These are phyloP conservation scores for Penicillium odoratum DNA, from an alignment of 495 filamentous ascomycete genomes.

Conservation along the genomic window DNA sequence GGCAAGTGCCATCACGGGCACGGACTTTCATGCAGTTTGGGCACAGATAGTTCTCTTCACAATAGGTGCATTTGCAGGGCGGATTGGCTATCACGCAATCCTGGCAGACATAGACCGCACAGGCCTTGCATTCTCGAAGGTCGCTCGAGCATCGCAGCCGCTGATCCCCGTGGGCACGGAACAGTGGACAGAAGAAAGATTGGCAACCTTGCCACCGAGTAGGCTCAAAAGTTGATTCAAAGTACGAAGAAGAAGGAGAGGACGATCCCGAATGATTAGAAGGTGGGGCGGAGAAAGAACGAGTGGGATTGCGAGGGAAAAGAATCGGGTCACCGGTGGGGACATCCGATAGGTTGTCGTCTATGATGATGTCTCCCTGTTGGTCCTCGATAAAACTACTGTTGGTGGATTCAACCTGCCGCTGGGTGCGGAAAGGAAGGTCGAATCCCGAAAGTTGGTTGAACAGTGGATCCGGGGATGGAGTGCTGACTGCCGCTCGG, in stretches of 20 bases:
- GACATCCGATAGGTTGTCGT: conserved; percentile 22
- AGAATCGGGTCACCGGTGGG: conserved; percentile 19
- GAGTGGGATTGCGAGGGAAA: conserved; percentile 24
- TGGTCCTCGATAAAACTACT: conserved; percentile 45
- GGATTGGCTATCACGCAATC: conserved; percentile 49
- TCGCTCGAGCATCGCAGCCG: conserved; percentile 49
- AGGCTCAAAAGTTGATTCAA: conserved; percentile 38
- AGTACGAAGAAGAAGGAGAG: conserved; percentile 41
- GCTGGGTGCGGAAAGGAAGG: conserved; percentile 37
- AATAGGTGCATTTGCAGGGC: conserved; percentile 55
- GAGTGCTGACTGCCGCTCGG: conserved; percentile 17
- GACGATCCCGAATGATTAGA: conserved; percentile 44
- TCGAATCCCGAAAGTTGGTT: conserved; percentile 20
- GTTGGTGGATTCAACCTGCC: conserved; percentile 35
- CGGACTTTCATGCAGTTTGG: conserved; percentile 51
- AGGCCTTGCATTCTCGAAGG: conserved; percentile 54
- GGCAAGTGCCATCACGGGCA: conserved; percentile 44
- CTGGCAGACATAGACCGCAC: conserved; percentile 56
- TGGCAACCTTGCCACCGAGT: conserved; percentile 58
- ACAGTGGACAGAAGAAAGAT: conserved; percentile 56
- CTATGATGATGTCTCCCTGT: conserved; percentile 26
- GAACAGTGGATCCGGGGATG: conserved; percentile 11
- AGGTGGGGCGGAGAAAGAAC: conserved; percentile 37
- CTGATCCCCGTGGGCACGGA: conserved; percentile 50
- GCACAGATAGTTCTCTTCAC: conserved; percentile 53